Evolutionary conservation across 139 green algal genomes (phyloP).

Genomic region (Chlamydomonas sp.): DNA sequence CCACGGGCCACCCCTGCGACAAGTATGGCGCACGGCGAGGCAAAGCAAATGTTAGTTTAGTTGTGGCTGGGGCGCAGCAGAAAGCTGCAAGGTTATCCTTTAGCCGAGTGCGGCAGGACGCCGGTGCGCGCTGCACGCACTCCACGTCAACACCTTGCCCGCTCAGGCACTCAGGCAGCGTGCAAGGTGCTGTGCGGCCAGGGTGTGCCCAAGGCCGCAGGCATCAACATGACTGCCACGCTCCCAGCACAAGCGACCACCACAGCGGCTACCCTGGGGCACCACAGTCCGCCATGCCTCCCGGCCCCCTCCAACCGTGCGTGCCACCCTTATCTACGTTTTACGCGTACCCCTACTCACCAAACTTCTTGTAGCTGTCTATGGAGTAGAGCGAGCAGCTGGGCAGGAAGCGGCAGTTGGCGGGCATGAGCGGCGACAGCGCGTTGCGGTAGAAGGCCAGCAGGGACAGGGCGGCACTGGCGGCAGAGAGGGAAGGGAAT

Average conservation of each 20-base stretch:
- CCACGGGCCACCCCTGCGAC: slow-evolving; percentile 64
- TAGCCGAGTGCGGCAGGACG: too few species aligned
- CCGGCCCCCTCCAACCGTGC: too few species aligned
- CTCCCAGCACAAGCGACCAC: not conserved
- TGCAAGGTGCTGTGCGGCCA: too few species aligned
- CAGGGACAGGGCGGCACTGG: slow-evolving; percentile 61
- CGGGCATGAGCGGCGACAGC: slow-evolving; percentile 81
- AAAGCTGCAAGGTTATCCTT: too few species aligned
- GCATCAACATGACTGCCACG: not conserved
- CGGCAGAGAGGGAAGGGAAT: not conserved
- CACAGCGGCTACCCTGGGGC: too few species aligned
- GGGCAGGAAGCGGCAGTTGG: slow-evolving; percentile 83
- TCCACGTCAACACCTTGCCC: too few species aligned
- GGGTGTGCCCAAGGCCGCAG: not conserved
- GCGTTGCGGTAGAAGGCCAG: slow-evolving; percentile 77
- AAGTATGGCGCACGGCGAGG: not conserved
- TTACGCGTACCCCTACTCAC: slow-evolving; percentile 18
- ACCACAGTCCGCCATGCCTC: too few species aligned
- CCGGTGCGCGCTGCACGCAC: not conserved
- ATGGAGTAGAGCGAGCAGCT: slow-evolving; percentile 82
- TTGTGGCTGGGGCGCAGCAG: too few species aligned
- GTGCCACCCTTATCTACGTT: too few species aligned
- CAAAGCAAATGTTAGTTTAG: not conserved
- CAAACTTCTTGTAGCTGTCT: slow-evolving; percentile 71
- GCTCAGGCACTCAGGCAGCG: too few species aligned